Evolutionary conservation across 768 basidiomycete genomes (phyloP).

Genomic region (Boletus reticuloceps): DNA sequence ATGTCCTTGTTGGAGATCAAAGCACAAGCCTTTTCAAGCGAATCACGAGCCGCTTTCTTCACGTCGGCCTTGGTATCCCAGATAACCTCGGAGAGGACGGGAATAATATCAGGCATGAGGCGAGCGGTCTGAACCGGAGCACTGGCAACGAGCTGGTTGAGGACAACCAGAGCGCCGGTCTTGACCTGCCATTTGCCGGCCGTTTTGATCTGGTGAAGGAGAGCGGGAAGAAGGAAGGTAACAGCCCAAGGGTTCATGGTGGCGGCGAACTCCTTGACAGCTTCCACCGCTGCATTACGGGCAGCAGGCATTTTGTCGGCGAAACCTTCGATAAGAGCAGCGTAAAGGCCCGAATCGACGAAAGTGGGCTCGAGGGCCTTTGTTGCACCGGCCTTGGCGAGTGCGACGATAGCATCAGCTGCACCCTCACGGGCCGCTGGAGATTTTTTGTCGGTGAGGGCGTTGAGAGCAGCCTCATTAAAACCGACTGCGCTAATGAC

Average conservation of each 20-base stretch:
- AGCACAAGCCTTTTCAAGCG: slow-evolving; percentile 91
- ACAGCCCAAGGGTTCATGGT: slow-evolving; percentile 89
- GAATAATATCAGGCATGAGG: slow-evolving; percentile 93
- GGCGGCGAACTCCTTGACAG: slow-evolving; percentile 71
- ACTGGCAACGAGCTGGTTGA: slow-evolving; percentile 84
- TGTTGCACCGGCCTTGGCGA: slow-evolving; percentile 69
- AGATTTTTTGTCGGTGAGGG: slow-evolving; percentile 93
- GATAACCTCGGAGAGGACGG: slow-evolving; percentile 90
- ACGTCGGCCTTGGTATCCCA: slow-evolving; percentile 99
- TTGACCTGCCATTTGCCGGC: slow-evolving; percentile 98
- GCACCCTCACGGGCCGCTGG: slow-evolving; percentile 90
- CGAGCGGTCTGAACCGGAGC: slow-evolving; percentile 82
- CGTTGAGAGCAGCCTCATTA: slow-evolving; percentile 73
- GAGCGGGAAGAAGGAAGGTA: slow-evolving; percentile 75
- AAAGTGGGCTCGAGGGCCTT: slow-evolving; percentile 88
- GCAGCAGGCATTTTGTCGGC: slow-evolving; percentile 94
- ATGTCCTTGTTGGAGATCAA: slow-evolving; percentile 98
- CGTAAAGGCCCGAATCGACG: slow-evolving; percentile 82
- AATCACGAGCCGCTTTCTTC: slow-evolving; percentile 96
- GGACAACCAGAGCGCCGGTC: slow-evolving; percentile 75
- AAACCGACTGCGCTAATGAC: slow-evolving; percentile 71
- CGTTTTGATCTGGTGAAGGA: slow-evolving; percentile 92
- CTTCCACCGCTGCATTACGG: slow-evolving; percentile 80
- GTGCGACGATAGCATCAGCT: slow-evolving; percentile 61
- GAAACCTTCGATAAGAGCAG: slow-evolving; percentile 84